These are phyloP conservation scores for Salvia miltiorrhiza DNA, from an alignment of 257 asterid genomes.

Conservation along the genomic window DNA sequence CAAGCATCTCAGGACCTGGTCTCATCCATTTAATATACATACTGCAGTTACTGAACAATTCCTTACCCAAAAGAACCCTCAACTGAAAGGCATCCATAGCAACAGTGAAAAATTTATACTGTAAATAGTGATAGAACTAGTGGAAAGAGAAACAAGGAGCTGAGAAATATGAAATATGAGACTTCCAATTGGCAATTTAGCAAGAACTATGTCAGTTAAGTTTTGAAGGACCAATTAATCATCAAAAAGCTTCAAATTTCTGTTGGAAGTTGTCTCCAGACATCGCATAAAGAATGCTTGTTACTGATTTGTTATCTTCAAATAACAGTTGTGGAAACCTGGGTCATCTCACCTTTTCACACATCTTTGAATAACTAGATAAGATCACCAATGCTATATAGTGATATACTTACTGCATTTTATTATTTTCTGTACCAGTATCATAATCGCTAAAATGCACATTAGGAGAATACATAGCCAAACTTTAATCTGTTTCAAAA, in stretches of 20 bases:
- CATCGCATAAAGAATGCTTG: neutral
- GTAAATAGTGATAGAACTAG: conserved; percentile 1
- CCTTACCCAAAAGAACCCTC: neutral
- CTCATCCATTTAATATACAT: neutral
- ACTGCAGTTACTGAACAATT: conserved; percentile 1
- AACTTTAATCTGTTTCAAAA: neutral
- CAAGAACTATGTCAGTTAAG: neutral
- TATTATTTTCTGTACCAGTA: neutral
- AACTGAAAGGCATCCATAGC: neutral
- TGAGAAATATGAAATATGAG: neutral
- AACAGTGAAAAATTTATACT: neutral
- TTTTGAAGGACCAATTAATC: neutral
- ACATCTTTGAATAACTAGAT: neutral
- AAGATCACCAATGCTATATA: conserved; percentile 1
- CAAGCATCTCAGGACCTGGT: conserved; percentile 2
- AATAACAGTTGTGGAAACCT: neutral
- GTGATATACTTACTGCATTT: neutral
- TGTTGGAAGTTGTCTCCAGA: neutral
- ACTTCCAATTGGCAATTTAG: neutral
- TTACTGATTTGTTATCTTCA: neutral
- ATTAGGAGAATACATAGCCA: neutral
- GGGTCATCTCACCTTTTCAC: conserved; percentile 3
- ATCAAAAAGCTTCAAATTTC: neutral
- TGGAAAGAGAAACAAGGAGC: neutral
- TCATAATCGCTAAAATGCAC: neutral